A percentile compares a stretch with the other conserved stretches of the same genome.
phyloP scores from a whole-genome alignment of 2,329 filamentous ascomycete genomes.

The Talaromyces verruculosus region DNA sequence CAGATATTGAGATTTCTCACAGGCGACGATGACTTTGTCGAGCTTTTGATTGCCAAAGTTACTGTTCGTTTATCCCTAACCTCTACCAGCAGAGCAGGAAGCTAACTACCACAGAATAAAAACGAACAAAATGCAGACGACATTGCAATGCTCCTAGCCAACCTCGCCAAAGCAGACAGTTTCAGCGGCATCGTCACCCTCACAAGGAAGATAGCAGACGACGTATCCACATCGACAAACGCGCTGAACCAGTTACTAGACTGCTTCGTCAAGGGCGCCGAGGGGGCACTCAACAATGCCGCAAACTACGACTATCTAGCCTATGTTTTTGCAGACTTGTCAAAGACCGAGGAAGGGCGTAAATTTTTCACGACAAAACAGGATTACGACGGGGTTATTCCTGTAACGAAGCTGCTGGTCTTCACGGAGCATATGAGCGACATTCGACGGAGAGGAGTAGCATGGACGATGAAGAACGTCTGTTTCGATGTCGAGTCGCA shows the following conservation, averaged over 20 bases:
- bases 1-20: constrained; percentile 72
- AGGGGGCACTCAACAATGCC: constrained; percentile 76
- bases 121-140: constrained; percentile 81
- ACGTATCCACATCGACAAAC: constrained; percentile 68
- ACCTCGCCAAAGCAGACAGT: constrained; percentile 77
- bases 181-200: constrained; percentile 68
- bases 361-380: constrained; percentile 73
- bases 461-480: constrained; percentile 90
- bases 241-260: constrained; percentile 91
- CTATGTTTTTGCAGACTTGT: constrained; percentile 90
- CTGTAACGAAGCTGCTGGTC: constrained; percentile 85
- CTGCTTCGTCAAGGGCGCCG: constrained; percentile 89
- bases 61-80: constrained; percentile 56
- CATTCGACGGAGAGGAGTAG: constrained; percentile 88
- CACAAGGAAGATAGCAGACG: constrained; percentile 52
- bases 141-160: constrained; percentile 87
- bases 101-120: constrained; percentile 30
- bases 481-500: constrained; percentile 80
- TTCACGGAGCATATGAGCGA: constrained; percentile 88
- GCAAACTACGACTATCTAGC: constrained; percentile 91
- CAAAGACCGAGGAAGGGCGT: constrained; percentile 74
- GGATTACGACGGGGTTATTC: constrained; percentile 78
- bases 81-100: background rate
- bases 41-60: constrained; percentile 69
- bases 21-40: constrained; percentile 77